Percentiles rank a stretch among this genome's conserved stretches.
phyloP scores from a whole-genome alignment of 768 basidiomycete genomes.

The Auricularia cornea region DNA sequence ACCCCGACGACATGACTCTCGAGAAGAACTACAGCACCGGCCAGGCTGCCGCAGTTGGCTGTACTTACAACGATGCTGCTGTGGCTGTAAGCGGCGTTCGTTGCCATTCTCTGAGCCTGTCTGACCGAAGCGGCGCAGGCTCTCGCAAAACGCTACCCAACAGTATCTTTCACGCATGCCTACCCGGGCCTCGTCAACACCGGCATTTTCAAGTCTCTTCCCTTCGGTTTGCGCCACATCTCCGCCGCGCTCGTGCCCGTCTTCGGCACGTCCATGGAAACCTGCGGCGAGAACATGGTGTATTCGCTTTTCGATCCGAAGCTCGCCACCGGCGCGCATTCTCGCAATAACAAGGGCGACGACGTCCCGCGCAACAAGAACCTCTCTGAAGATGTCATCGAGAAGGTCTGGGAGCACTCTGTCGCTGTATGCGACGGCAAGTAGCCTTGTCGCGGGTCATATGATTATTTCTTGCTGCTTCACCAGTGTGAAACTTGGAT shows the following conservation, averaged over 20 bases:
- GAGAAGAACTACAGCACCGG: constrained; percentile 34
- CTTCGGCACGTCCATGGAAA: neutral
- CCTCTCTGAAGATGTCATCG: neutral
- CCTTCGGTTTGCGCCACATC: neutral
- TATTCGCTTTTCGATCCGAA: neutral
- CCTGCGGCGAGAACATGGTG: neutral
- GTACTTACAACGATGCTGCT: constrained; percentile 47
- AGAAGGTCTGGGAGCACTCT: constrained; percentile 5
- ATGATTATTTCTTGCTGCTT: no score
- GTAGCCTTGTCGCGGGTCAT: no score
- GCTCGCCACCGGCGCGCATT: constrained; percentile 1
- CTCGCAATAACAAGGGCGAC: neutral
- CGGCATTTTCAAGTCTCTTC: neutral
- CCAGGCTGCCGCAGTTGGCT: constrained; percentile 26
- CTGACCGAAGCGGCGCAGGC: neutral
- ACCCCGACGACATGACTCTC: constrained; percentile 43
- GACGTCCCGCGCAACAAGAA: neutral
- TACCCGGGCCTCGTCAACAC: constrained; percentile 7
- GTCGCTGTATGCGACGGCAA: neutral
- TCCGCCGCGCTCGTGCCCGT: neutral
- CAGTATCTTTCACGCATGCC: constrained; percentile 7
- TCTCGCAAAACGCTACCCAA: constrained; percentile 4
- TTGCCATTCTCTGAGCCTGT: neutral
- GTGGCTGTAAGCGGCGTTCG: constrained; percentile 31
- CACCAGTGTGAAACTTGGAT: no score